A percentile compares a stretch with the other conserved stretches of the same genome.
phyloP scores from a whole-genome alignment of 257 asterid genomes.

The Solanum arcanum region DNA sequence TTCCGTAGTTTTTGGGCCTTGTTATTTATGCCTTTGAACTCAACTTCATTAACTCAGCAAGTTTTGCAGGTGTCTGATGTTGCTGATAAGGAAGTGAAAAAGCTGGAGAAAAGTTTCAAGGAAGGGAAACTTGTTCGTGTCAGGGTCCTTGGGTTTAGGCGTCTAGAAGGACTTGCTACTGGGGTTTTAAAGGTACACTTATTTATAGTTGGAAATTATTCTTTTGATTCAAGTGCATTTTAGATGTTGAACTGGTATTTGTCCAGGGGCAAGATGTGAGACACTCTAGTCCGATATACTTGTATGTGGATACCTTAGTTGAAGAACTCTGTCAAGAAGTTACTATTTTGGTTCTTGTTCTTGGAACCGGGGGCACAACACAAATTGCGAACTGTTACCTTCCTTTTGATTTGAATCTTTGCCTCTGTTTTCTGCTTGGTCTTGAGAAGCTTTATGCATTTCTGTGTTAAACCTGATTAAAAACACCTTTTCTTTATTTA shows the following conservation, averaged over 20 bases:
- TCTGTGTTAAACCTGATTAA: not conserved
- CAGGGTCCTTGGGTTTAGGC: constrained; percentile 81
- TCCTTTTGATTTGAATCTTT: not conserved
- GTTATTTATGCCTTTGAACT: not conserved
- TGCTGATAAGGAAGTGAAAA: constrained; percentile 67
- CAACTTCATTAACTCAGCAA: not conserved
- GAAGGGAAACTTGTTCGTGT: constrained; percentile 72
- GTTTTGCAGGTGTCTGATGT: constrained; percentile 53
- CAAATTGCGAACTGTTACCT: not conserved
- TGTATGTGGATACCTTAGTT: not conserved
- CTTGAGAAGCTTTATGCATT: not conserved
- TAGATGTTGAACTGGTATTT: not conserved
- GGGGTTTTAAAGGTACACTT: constrained; percentile 61
- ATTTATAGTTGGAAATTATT: not conserved
- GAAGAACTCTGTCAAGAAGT: not conserved
- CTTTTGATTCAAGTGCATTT: not conserved
- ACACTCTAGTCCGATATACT: not conserved
- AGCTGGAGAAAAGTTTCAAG: constrained; percentile 69
- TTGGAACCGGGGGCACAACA: not conserved
- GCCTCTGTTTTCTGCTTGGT: not conserved
- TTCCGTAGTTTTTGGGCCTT: not conserved
- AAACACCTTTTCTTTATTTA: not conserved
- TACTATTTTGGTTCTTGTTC: not conserved
- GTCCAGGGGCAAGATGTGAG: not conserved
- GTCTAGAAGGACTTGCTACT: constrained; percentile 89